Evolutionary conservation across 495 filamentous ascomycete genomes (phyloP), one percentile per base, ranked within the genome.

Genomic region (Penicillium verhagenii): DNA sequence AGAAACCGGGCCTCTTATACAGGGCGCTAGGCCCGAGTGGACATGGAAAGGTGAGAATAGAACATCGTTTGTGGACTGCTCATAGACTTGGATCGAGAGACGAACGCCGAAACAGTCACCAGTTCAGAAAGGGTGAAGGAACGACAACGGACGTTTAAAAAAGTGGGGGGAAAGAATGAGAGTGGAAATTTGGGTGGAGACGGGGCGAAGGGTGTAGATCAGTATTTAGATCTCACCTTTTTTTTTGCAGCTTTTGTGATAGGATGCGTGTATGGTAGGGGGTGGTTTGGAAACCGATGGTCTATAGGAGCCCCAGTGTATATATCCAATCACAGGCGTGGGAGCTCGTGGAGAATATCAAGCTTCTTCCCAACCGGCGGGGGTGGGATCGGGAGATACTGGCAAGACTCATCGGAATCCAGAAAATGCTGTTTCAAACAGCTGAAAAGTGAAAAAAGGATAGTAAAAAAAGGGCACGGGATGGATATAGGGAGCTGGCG

Each of bases 1-100:
- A 43, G 37, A 20, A 29, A 20, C 2, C 20, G 28, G 8, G 16
- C 20, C 31, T 39, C 1, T 57, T 52, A 53, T 23, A 54, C 42
- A 40, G 40, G n/a, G n/a, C 49, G 31, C 9, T 18, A 19, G 28
- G 40, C 42, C 47, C 1, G 25, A 16, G 33, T 6, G 13, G 52
- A 56, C 37, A 13, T 52, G 45, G 33, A 44, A 24, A 24, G 1
- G 39, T 53, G 58, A 42, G 24, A 49, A 60, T 60, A 31, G 42
- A 65, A 53, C 47, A 57, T 65, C 56, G 47, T 60, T 60, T 57
- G 54, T 64, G 50, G 48, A 49, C 46, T 60, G 63, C 28, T 56
- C 47, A 43, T 31, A 10, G 49, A 31, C 56, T 52, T 29, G 23
- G 50, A 25, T 54, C 42, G 24, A 16, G 43, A 29, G 31, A 47